Percentiles rank a stretch among this genome's conserved stretches.
These are phyloP conservation scores for Cadophora sp. DNA, from an alignment of 2,329 filamentous ascomycete species.

Conservation along the genomic window DNA sequence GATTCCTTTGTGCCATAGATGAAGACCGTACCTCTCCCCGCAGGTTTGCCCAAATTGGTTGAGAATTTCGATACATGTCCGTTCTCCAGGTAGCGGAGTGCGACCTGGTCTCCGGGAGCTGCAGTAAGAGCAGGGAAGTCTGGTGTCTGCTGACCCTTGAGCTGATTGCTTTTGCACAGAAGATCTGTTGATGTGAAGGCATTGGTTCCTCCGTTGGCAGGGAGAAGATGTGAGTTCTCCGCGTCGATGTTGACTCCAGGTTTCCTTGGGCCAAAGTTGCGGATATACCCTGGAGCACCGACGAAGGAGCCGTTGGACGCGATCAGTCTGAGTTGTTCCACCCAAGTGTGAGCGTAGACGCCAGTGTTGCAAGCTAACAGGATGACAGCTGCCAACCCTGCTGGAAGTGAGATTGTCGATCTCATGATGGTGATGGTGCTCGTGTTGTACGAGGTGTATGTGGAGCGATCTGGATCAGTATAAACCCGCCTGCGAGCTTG, in stretches of 20 bases:
- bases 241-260: constrained; percentile 65
- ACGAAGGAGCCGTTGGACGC: constrained; percentile 76
- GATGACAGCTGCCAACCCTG: constrained; percentile 26
- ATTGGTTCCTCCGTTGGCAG: constrained; percentile 58
- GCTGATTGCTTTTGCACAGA: constrained; percentile 71
- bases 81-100: constrained; percentile 75
- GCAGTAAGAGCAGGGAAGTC: constrained; percentile 47
- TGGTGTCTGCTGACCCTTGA: constrained; percentile 47
- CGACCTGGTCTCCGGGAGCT: constrained; percentile 66
- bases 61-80: constrained; percentile 72
- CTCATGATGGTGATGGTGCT: constrained; percentile 23
- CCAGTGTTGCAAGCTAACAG: constrained; percentile 31
- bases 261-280: constrained; percentile 69
- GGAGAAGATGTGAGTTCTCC: constrained; percentile 71
- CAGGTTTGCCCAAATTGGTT: constrained; percentile 64
- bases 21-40: constrained; percentile 74
- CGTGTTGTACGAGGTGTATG: not conserved
- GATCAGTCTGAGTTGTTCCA: constrained; percentile 77
- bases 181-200: constrained; percentile 55
- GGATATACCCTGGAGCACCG: constrained; percentile 75
- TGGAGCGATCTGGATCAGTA: not conserved
- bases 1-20: constrained; percentile 74
- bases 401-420: constrained; percentile 18
- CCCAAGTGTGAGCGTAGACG: constrained; percentile 76
- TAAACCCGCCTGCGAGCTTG: constrained; percentile 22